Conservation (phyloP, 805 yeast genomes). For the Candida saitoana region DNA sequence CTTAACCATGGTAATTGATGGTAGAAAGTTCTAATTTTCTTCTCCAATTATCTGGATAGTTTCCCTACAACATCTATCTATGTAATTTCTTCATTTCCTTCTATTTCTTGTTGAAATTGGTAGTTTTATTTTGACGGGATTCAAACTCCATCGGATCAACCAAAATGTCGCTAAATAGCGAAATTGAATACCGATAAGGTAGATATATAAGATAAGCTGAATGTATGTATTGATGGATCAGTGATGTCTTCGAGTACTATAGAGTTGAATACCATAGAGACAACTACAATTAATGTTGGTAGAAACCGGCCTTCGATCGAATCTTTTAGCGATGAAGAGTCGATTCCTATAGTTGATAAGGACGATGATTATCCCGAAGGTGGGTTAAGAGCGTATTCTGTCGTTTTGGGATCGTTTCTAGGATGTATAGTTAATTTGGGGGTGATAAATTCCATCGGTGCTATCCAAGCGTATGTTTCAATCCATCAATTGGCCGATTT, state of each 20-base stretch:
- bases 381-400: conserved; percentile 52
- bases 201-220: too few species aligned
- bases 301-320: not conserved
- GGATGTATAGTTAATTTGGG: conserved; percentile 57
- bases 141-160: not conserved
- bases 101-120: too few species aligned
- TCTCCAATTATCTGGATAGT: too few species aligned
- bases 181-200: too few species aligned
- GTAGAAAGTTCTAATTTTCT: too few species aligned
- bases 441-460: conserved; percentile 55
- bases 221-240: not conserved
- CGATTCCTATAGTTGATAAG: not conserved
- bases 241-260: not conserved
- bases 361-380: conserved; percentile 48
- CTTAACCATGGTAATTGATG: too few species aligned
- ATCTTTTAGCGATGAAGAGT: conserved; percentile 2
- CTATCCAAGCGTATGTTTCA: conserved; percentile 56
- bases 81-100: not conserved
- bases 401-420: conserved; percentile 54
- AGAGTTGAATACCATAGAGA: not conserved
- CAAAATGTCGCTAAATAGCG: not conserved
- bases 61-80: not conserved
- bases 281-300: not conserved
- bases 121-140: not conserved
- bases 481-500: conserved; percentile 48